Base-by-base conservation (phyloP, 139 green algal genomes). In the Chlamydomonas urium region DNA sequence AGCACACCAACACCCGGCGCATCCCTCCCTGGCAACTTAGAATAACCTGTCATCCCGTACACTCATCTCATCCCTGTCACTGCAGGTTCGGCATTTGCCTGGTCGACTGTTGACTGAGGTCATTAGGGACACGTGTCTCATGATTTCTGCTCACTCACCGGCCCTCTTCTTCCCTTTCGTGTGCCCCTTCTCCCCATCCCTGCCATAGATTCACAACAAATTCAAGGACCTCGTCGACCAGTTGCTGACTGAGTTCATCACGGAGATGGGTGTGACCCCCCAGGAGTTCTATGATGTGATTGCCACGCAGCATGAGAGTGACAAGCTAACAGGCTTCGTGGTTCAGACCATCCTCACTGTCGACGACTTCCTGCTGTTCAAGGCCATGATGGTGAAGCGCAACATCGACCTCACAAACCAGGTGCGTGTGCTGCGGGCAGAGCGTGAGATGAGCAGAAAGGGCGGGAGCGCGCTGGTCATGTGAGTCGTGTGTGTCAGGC, bases 361-460 rank as follows among this genome's bases (percentile, higher is more conserved):
- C 4, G 85, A 90, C 57, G 85, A 90, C 76, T 90, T 90, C 67
- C 38, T 84, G 4, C 80, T 88, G 74, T 88, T 90, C 85, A 90
- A 88, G 72, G 65, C 79, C 35, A 88, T 88, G 82, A 90, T 90
- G 85, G 80, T 88, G 4, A 80, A 81, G 65, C 71, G 85, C 24
- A 90, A 90, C 75, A 65, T 87, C 14, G 80, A 90, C 60, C 82
- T 90, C 19, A 88, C 83, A 33, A 76, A 81, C 42, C 80, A 90
- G 85, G 82, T 88, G 48, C 10, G 37, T 48, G 38, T 24, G 38
- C 8, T 48, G 14, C 38, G 8, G 38, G 38, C 38, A 14, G 14
- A 48, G 10, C 8, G 38, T 48, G 10, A 14, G 38, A 8, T 48
- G 38, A 48, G 38, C 14, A 8, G n/a, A n/a, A n/a, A n/a, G 50